These are phyloP conservation scores for Yamadazyma mexicana DNA, from an alignment of 1,139 yeast species.

Conservation along the genomic window DNA sequence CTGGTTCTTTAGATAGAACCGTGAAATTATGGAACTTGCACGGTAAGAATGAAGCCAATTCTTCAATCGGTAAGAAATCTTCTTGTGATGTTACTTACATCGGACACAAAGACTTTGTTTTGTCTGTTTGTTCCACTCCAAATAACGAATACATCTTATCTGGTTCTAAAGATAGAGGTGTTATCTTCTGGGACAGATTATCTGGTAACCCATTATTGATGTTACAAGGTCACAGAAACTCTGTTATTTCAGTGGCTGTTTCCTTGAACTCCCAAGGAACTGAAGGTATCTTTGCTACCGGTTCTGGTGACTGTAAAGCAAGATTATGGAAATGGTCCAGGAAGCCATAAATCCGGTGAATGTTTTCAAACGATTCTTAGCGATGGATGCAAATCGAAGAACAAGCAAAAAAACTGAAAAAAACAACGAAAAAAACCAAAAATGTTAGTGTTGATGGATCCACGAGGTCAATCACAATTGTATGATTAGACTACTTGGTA, in stretches of 20 bases:
- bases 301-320: constrained; percentile 97
- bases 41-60: constrained; percentile 49
- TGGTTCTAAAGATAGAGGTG: constrained; percentile 97
- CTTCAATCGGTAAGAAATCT: constrained; percentile 45
- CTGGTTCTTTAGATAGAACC: constrained; percentile 94
- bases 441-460: background rate
- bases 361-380: no score
- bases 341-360: no score
- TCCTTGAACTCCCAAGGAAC: constrained; percentile 70
- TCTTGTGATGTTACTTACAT: constrained; percentile 90
- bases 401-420: no score
- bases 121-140: constrained; percentile 92
- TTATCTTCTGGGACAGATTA: constrained; percentile 92
- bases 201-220: constrained; percentile 91
- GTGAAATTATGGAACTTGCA: constrained; percentile 92
- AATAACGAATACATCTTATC: constrained; percentile 89
- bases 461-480: background rate
- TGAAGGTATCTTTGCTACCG: constrained; percentile 89
- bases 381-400: no score
- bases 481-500: constrained; percentile 3
- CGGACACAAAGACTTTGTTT: constrained; percentile 95
- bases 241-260: constrained; percentile 93
- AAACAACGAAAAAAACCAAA: constrained; percentile 1
- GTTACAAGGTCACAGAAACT: constrained; percentile 96
- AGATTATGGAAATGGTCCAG: constrained; percentile 84